Evolutionary conservation across 2,329 filamentous ascomycete genomes (phyloP), one percentile per base, ranked within the genome.

Genomic region (Bipolaris bicolor): DNA sequence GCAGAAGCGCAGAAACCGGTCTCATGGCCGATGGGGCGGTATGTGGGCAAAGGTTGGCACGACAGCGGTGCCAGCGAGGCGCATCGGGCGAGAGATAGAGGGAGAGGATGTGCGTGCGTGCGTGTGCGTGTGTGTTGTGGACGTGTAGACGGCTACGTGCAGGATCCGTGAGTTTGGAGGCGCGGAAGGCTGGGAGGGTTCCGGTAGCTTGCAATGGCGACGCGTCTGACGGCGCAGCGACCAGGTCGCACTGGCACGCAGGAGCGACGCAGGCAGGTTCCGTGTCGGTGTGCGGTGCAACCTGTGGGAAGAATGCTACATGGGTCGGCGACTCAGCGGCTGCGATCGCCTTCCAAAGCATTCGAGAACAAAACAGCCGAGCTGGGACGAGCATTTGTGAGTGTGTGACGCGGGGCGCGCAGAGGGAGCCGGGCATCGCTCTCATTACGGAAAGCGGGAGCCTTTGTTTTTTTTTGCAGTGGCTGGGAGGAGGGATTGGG

Each of bases 141-240:
- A 29, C 26, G 33, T 24, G 45, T 31, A 48, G 45, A 47, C 29
- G 31, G 45, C 45, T 36, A 34, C 31, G 10, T 70, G 62, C 70
- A 68, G 62, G 58, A 60, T 66, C 67, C 67, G 64, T 66, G 67
- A 60, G 56, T 58, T 55, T 70, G 68, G 68, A 60, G 52, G 61
- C 49, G 67, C 69, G 66, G 68, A 65, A 66, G 69, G 68, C 66
- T 67, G 72, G 69, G 65, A 71, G 64, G 58, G 64, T 73, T 71
- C 63, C 63, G 61, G 57, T 57, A 33, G 31, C 7, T 33, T 41
- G 55, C 55, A 52, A 61, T 62, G 64, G 66, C 63, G 61, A 67
- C 67, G 56, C 57, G 66, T 70, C 57, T 67, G 62, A 65, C 52
- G 62, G 44, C 47, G 22, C 41, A 29, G 41, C 41, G 43, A 55